These are phyloP conservation scores for Thielaviopsis populi DNA, from an alignment of 2,329 filamentous ascomycete species.

Conservation along the genomic window DNA sequence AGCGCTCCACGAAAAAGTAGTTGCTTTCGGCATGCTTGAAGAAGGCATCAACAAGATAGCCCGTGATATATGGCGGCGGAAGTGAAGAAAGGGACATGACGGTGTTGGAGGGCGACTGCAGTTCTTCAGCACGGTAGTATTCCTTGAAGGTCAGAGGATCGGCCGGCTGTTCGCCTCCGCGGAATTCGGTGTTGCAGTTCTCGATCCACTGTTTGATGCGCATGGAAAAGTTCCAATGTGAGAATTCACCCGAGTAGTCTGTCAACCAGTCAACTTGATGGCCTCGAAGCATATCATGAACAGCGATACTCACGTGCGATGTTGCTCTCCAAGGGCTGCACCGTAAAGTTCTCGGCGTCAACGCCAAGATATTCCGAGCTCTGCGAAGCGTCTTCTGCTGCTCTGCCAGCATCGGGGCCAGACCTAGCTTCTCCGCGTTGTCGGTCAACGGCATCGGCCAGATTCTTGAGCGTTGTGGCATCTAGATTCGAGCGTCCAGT, in stretches of 20 bases:
- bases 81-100: constrained; percentile 28
- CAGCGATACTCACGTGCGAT: constrained; percentile 26
- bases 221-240: constrained; percentile 40
- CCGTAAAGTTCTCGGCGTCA: constrained; percentile 28
- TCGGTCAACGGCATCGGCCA: constrained; percentile 30
- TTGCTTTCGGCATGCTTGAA: constrained; percentile 35
- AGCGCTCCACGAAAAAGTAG: constrained; percentile 33
- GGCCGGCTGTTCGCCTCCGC: constrained; percentile 10
- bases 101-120: constrained; percentile 28
- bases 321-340: constrained; percentile 29
- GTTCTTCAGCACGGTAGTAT: constrained; percentile 32
- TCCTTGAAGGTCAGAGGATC: constrained; percentile 24
- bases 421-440: constrained; percentile 15
- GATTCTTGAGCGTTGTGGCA: constrained; percentile 27
- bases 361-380: constrained; percentile 20
- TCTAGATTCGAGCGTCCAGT: constrained; percentile 31
- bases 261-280: neutral
- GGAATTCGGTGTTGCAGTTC: constrained; percentile 20
- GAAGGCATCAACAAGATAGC: constrained; percentile 33
- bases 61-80: constrained; percentile 33
- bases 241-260: constrained; percentile 39
- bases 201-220: constrained; percentile 36
- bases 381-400: constrained; percentile 13
- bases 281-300: neutral
- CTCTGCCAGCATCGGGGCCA: neutral